Base-by-base conservation (phyloP, 2,329 filamentous ascomycete species). In the Colletotrichum navitas region DNA sequence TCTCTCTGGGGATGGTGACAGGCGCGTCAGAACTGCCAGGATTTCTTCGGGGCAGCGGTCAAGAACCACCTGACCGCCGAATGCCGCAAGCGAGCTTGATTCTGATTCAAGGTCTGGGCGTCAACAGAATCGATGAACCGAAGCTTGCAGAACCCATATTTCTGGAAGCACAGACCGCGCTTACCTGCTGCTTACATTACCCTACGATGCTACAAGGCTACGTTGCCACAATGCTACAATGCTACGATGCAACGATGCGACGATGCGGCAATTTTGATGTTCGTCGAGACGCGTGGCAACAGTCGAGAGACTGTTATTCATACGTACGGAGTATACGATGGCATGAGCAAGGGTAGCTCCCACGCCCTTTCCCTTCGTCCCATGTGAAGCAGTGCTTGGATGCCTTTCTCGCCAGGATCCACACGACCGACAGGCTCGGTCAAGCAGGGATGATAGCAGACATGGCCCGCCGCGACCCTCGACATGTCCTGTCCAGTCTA, bases 371-470 rank as follows among this genome's bases (percentile, higher is more conserved):
- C 29, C 43, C 60, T 72, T 72, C 67, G 49, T 72, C 70, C 66
- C 66, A 71, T 71, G 66, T 72, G 36, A 12, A 39, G 12, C 34
- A 21, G 70, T 72, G 70, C 70, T 72, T 62, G 55, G 70, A 66
- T 61, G 55, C 34, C 54, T 21, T 39, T 65, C 41, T 52, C 36
- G 51, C 49, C 61, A 51, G 66, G 66, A 62, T 72, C 66, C 66
- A 61, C 66, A 71, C 14, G 67, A 65, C 60, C 66, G 70, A 54
- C 70, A 66, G 61, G 66, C 51, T 61, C 29, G 14, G n/a, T 36
- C 55, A 61, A 67, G n/a, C 39, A 52, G 61, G 66, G 67, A 41
- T 65, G 51, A n/a, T 56, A 45, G 55, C 70, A 63, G 62, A 58
- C 8, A 34, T 70, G 66, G 55, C 32, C 45, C 62, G 67, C 66